Evolutionary conservation across 1,284 basidiomycete genomes (phyloP).

Genomic region (Cryptococcus hybrid): DNA sequence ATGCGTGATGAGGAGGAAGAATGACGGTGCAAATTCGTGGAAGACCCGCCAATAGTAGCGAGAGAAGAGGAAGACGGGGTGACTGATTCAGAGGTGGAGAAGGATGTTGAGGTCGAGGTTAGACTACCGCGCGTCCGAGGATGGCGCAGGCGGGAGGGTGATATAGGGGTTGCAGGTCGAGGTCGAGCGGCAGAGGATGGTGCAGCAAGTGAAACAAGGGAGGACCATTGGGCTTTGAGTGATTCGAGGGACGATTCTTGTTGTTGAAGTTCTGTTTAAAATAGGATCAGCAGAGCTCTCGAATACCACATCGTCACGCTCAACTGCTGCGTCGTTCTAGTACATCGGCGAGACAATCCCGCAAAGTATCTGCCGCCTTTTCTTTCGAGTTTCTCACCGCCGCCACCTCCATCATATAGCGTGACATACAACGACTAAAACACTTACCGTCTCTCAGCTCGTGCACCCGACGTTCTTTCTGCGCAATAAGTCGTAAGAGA

Average conservation of each 20-base stretch:
- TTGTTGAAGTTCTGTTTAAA: conserved; percentile 28
- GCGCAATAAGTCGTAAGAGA: conserved; percentile 37
- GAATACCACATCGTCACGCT: no score
- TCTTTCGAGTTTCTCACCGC: background rate
- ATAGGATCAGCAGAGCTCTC: background rate
- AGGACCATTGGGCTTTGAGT: conserved; percentile 36
- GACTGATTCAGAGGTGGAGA: conserved; percentile 7
- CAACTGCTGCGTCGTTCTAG: background rate
- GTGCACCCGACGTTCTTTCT: conserved; percentile 38
- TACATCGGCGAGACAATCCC: no score
- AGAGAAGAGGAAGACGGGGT: conserved; percentile 17
- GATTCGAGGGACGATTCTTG: conserved; percentile 35
- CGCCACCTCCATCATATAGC: background rate
- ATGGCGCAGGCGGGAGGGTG: no score
- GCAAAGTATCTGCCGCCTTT: background rate
- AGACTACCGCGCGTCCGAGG: background rate
- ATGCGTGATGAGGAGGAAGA: background rate
- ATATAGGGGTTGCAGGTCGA: no score
- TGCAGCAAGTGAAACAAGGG: conserved; percentile 27
- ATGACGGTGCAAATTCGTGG: background rate
- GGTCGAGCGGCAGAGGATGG: conserved; percentile 4
- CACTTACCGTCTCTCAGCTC: conserved; percentile 36
- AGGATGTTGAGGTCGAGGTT: background rate
- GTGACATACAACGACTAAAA: background rate
- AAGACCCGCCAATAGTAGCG: conserved; percentile 9